Conservation (phyloP, 805 yeast species). For the Kluyveromyces starmeri region DNA sequence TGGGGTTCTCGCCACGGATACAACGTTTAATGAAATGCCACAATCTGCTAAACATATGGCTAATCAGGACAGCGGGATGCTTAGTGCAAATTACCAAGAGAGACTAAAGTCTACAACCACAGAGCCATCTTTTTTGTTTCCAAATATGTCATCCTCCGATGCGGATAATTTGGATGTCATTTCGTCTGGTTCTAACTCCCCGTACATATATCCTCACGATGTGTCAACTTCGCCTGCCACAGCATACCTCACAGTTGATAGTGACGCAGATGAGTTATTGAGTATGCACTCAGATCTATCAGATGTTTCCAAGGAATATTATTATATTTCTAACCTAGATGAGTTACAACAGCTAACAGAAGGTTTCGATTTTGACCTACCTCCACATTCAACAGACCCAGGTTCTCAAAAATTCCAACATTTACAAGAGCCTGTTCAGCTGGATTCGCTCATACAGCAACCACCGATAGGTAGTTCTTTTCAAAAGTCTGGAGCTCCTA, state of each 20-base stretch:
- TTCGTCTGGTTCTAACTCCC: slow-evolving; percentile 7
- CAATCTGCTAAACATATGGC: too few species aligned
- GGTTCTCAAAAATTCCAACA: too few species aligned
- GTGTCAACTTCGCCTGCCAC: slow-evolving; percentile 23
- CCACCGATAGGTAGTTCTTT: too few species aligned
- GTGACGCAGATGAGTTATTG: slow-evolving; percentile 23
- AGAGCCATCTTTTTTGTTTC: slow-evolving; percentile 2
- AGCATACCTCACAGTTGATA: slow-evolving; percentile 11
- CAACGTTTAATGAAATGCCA: too few species aligned
- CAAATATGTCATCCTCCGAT: neutral
- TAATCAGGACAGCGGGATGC: neutral
- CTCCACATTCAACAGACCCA: too few species aligned
- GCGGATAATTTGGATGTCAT: neutral
- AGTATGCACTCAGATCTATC: slow-evolving; percentile 25
- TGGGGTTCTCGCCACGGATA: neutral
- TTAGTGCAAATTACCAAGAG: neutral
- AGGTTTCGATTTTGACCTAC: neutral
- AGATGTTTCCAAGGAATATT: slow-evolving; percentile 19
- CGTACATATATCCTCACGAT: slow-evolving; percentile 16
- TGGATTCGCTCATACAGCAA: too few species aligned
- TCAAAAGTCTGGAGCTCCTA: too few species aligned
- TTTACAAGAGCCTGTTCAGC: too few species aligned
- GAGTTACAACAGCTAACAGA: slow-evolving; percentile 17
- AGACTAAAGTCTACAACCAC: neutral
- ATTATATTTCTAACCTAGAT: slow-evolving; percentile 16